Evolutionary conservation across 768 basidiomycete genomes (phyloP).

Genomic region (Suillus spraguei): DNA sequence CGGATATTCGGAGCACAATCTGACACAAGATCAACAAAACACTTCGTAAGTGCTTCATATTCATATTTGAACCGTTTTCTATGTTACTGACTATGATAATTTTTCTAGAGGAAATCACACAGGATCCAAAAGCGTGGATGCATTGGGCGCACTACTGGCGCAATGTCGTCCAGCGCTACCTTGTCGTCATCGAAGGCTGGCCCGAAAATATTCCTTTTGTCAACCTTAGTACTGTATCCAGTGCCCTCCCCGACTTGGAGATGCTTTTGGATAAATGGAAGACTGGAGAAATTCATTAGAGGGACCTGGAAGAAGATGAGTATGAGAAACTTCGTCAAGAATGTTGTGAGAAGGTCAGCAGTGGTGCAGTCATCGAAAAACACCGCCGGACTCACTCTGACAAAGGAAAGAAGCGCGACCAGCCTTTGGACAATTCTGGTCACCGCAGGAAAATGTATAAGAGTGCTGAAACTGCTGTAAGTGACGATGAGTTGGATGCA

Average conservation of each 20-base stretch:
- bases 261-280: slow-evolving; percentile 3
- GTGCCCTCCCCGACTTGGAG: slow-evolving; percentile 6
- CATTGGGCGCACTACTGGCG: slow-evolving; percentile 9
- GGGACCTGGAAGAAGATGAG: not conserved
- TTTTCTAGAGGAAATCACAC: slow-evolving; percentile 2
- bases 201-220: slow-evolving; percentile 1
- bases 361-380: not conserved
- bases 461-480: not conserved
- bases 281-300: slow-evolving; percentile 1
- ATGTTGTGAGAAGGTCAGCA: not conserved
- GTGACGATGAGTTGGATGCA: too few relatives aligned
- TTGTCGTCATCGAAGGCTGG: slow-evolving; percentile 11
- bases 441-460: not conserved
- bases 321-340: not conserved
- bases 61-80: not conserved
- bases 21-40: not conserved
- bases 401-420: not conserved
- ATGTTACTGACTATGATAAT: not conserved
- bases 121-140: slow-evolving; percentile 1
- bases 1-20: slow-evolving; percentile 9
- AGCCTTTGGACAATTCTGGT: not conserved
- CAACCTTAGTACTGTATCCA: slow-evolving; percentile 5
- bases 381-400: too few relatives aligned
- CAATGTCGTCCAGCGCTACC: slow-evolving; percentile 3
- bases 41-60: not conserved